phyloP scores from a whole-genome alignment of 176 grass and related monocot genomes.

The Phragmites australis region DNA sequence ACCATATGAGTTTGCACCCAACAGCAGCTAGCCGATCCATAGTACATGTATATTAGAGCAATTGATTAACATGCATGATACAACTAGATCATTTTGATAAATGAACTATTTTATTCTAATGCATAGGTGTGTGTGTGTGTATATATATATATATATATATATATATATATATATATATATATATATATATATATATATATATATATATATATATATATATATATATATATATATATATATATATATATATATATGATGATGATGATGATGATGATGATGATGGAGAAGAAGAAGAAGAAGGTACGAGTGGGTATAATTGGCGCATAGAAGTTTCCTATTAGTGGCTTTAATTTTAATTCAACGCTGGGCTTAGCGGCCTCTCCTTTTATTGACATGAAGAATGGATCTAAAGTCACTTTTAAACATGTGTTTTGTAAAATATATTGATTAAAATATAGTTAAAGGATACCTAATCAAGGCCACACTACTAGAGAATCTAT shows the following conservation, averaged over 20 bases:
- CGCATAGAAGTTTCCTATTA: constrained; percentile 39
- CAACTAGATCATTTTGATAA: neutral
- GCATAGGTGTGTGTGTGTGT: no score
- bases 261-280: no score
- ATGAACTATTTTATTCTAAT: neutral
- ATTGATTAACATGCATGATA: neutral
- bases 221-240: no score
- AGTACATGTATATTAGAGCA: neutral
- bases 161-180: no score
- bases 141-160: no score
- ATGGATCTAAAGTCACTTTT: neutral
- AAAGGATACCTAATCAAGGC: neutral
- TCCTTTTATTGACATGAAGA: constrained; percentile 8
- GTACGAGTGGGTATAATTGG: no score
- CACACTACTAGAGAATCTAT: no score
- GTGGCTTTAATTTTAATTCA: neutral
- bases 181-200: no score
- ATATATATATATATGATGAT: no score
- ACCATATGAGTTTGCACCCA: constrained; percentile 35
- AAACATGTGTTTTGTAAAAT: neutral
- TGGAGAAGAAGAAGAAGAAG: no score
- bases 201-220: no score
- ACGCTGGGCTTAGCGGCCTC: neutral
- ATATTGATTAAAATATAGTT: neutral
- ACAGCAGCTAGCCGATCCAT: neutral